phyloP scores from a whole-genome alignment of 768 basidiomycete species.

The Suillus paluster region DNA sequence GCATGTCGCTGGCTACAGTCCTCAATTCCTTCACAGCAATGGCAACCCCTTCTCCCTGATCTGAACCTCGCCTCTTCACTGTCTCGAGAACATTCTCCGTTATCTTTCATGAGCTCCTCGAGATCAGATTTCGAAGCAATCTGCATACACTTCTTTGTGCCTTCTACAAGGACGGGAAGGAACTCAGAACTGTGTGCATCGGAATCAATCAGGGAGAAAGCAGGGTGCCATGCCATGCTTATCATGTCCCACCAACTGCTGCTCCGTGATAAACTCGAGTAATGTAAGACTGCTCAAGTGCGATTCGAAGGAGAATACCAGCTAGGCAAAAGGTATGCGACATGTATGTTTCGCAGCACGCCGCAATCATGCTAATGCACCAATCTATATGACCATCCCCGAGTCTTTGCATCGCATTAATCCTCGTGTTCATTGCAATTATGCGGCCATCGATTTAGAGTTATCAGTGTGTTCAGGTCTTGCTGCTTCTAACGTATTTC shows the following conservation, averaged over 20 bases:
- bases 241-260: neutral
- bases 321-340: neutral
- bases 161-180: neutral
- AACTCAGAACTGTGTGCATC: neutral
- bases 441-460: too few relatives aligned
- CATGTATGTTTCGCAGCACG: neutral
- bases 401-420: too few relatives aligned
- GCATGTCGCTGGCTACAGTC: too few relatives aligned
- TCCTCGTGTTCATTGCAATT: too few relatives aligned
- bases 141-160: neutral
- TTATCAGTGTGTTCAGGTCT: too few relatives aligned
- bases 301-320: neutral
- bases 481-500: too few relatives aligned
- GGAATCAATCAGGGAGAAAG: too few relatives aligned
- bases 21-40: too few relatives aligned
- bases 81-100: too few relatives aligned
- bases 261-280: neutral
- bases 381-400: too few relatives aligned
- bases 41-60: neutral
- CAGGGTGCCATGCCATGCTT: too few relatives aligned
- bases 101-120: rapidly evolving
- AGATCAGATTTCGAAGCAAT: neutral
- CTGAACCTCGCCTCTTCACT: neutral
- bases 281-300: neutral
- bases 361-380: neutral